Evolutionary conservation across 148 eudicot genomes (phyloP).

Genomic region (Chenopodium berlandieri): DNA sequence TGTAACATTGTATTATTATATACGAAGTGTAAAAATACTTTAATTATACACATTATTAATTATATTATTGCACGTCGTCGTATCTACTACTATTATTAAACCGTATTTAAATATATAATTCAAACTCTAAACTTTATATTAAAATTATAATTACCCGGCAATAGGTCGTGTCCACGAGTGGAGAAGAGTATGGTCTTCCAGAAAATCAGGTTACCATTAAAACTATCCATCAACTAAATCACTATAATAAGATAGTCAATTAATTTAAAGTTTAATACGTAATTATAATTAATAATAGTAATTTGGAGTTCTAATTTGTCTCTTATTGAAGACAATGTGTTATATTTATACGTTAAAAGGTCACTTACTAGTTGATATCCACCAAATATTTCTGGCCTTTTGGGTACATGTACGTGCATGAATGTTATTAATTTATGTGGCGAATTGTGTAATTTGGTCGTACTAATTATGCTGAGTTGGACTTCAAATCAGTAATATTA

Average conservation of each 20-base stretch:
- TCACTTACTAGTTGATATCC: slow-evolving; percentile 15
- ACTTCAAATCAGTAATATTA: slow-evolving; percentile 15
- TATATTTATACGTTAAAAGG: slow-evolving; percentile 24
- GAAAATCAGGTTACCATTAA: slow-evolving; percentile 20
- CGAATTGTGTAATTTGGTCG: slow-evolving; percentile 16
- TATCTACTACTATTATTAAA: slow-evolving; percentile 1
- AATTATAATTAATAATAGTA: background rate
- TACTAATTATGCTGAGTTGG: slow-evolving; percentile 8
- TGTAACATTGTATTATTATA: background rate
- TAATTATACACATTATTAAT: slow-evolving; percentile 12
- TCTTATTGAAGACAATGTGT: slow-evolving; percentile 19
- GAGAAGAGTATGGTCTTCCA: slow-evolving; percentile 29
- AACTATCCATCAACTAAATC: background rate
- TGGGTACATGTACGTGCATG: slow-evolving; percentile 29
- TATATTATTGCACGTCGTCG: slow-evolving; percentile 21
- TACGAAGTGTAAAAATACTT: background rate
- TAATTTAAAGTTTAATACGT: background rate
- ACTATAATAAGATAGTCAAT: background rate
- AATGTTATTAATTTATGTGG: slow-evolving; percentile 23
- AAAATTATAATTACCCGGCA: slow-evolving; percentile 23
- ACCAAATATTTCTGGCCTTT: slow-evolving; percentile 20
- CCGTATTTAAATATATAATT: background rate
- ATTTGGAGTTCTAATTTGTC: slow-evolving; percentile 20
- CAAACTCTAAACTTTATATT: background rate
- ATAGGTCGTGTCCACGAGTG: slow-evolving; percentile 42